phyloP scores from a whole-genome alignment of 1,284 basidiomycete species.

The Cutaneotrichosporon dermatis region DNA sequence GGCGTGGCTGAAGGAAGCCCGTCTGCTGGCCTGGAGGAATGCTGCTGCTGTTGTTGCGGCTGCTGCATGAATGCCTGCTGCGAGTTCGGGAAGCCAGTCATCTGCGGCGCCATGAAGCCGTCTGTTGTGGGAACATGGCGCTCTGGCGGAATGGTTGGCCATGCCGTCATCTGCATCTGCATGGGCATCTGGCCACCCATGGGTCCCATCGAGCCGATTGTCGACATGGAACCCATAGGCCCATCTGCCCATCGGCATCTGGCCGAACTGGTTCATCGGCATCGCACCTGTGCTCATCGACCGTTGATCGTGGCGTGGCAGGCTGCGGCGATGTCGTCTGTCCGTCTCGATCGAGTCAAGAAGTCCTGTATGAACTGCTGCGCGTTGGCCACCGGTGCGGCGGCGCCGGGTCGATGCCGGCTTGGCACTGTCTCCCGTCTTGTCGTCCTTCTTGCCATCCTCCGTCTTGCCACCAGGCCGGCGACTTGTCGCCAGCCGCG shows the following conservation, averaged over 20 bases:
- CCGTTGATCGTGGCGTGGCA: not conserved
- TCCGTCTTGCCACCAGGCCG: slow-evolving; percentile 11
- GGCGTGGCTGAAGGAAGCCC: slow-evolving; percentile 47
- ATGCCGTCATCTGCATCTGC: slow-evolving; percentile 26
- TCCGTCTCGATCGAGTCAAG: slow-evolving; percentile 81
- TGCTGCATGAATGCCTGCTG: slow-evolving; percentile 32
- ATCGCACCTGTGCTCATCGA: not conserved
- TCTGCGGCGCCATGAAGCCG: slow-evolving; percentile 56
- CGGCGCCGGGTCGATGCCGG: slow-evolving; percentile 16
- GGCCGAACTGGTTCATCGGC: slow-evolving; percentile 10
- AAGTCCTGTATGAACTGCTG: slow-evolving; percentile 67
- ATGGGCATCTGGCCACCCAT: slow-evolving; percentile 14
- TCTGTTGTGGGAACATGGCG: slow-evolving; percentile 53
- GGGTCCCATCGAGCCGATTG: not conserved
- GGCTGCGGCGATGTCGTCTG: slow-evolving; percentile 35
- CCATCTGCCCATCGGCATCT: slow-evolving; percentile 5
- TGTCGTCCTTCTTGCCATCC: slow-evolving; percentile 13
- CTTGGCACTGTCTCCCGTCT: slow-evolving; percentile 6
- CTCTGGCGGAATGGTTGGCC: slow-evolving; percentile 69
- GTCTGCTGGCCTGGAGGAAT: not conserved
- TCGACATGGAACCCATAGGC: not conserved
- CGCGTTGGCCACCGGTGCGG: slow-evolving; percentile 31
- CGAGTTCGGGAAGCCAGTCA: slow-evolving; percentile 63
- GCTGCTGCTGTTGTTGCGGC: slow-evolving; percentile 16
- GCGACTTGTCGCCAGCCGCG: not conserved